A percentile compares a stretch with the other conserved stretches of the same genome.
phyloP scores from a whole-genome alignment of 2,329 filamentous ascomycete genomes.

The Talaromyces pinophilus region DNA sequence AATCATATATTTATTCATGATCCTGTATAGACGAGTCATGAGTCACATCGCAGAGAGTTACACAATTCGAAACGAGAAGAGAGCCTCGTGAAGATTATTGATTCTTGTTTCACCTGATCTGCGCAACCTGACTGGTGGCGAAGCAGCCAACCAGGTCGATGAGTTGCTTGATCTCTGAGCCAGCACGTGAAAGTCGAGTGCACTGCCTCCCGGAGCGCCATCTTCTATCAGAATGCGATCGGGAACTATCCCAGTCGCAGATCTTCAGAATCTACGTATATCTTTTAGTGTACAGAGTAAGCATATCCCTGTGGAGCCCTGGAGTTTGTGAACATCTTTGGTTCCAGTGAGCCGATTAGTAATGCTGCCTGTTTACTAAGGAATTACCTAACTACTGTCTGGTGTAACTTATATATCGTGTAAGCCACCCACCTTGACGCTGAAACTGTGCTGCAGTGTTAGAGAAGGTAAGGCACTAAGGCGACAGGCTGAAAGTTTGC shows the following conservation, averaged over 20 bases:
- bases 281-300: not conserved
- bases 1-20: not conserved
- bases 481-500: too few species aligned
- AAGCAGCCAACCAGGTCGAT: not conserved
- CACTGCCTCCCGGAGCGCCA: not conserved
- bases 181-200: not conserved
- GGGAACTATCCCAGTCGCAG: not conserved
- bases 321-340: not conserved
- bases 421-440: not conserved
- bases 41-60: not conserved
- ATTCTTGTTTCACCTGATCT: constrained; percentile 3
- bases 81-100: not conserved
- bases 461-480: too few species aligned
- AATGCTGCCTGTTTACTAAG: not conserved
- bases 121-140: not conserved
- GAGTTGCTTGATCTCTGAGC: not conserved
- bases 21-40: not conserved
- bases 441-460: not conserved
- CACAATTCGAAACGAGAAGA: not conserved
- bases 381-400: not conserved
- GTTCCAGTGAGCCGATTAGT: not conserved
- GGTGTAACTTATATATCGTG: not conserved
- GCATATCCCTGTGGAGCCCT: not conserved
- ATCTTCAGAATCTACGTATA: not conserved
- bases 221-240: not conserved